Base-by-base conservation (phyloP, 2,329 filamentous ascomycete species). In the Ascochyta lentis region DNA sequence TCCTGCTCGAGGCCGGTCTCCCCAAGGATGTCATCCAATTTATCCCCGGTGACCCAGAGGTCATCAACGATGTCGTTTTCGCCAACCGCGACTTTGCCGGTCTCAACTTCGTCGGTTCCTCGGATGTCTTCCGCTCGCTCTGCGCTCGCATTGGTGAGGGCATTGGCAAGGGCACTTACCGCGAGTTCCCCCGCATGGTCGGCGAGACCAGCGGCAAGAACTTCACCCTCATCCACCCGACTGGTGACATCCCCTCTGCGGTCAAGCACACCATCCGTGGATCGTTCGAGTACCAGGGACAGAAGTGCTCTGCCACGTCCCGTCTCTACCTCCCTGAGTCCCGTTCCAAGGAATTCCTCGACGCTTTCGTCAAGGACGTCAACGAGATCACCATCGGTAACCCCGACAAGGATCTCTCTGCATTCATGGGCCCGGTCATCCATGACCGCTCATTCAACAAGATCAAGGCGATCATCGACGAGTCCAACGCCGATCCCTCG, bases 51-150 rank as follows among this genome's bases (percentile, higher is more conserved):
- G 88, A 96, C 69, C 89, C 93, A 1, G 89, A 88, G 57, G 86
- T 91, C 74, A 86, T 96, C 60, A 96, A 92, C 58, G 86, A 87
- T 72, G 83, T 84, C 15, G 89, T 90, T 6, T 84, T 96, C 34
- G 82, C 82, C 53, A 90, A 94, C 80, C 86, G 81, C 65, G 82
- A 95, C 55, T 94, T 97, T 67, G 88, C 92, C 4, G 89, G 90
- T n/a, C 85, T 97, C 23, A 92, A 96, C 81, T 97, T 92, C 80
- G 96, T 92, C 1, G 93, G 93, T 58, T 94, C 89, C 78, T 96
- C 93, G 0, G 86, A 87, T 53, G 90, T 97, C 39, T 96, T 97
- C 86, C 89, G 92, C 61, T 86, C 87, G 69, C 83, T 97, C 7
- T 96, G 93, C 74, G 91, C 91, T 19, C 85, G 90, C 72, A 96